Evolutionary conservation across 192 early-diverging fungal genomes (phyloP).

Genomic region (Backusella westeae): DNA sequence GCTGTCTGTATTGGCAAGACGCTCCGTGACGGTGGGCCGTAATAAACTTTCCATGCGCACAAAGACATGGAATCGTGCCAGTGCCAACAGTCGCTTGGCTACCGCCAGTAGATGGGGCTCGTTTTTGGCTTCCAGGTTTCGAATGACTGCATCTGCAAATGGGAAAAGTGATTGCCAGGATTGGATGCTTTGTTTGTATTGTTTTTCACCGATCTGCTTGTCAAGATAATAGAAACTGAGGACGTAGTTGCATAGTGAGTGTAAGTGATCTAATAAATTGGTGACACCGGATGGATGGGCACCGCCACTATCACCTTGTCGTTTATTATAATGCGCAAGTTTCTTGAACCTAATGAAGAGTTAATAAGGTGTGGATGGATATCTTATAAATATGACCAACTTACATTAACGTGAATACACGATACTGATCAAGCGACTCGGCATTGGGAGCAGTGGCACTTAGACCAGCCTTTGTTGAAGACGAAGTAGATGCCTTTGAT

Average conservation of each 20-base stretch:
- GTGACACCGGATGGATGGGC: neutral
- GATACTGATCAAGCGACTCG: constrained; percentile 13
- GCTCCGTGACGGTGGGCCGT: neutral
- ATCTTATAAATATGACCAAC: neutral
- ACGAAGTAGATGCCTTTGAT: neutral
- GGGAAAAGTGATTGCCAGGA: constrained; percentile 20
- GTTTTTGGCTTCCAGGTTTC: constrained; percentile 7
- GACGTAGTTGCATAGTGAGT: constrained; percentile 18
- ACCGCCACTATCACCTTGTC: constrained; percentile 7
- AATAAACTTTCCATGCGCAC: neutral
- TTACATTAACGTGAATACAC: constrained; percentile 23
- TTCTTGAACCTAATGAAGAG: constrained; percentile 17
- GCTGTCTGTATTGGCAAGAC: neutral
- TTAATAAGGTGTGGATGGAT: neutral
- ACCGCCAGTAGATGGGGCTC: constrained; percentile 12
- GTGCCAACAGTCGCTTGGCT: neutral
- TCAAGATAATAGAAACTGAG: constrained; percentile 20
- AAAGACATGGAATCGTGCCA: constrained; percentile 18
- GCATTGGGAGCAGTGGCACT: constrained; percentile 22
- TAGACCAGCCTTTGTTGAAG: neutral
- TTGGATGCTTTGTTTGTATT: neutral
- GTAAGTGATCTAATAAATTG: constrained; percentile 13
- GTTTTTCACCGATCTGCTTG: neutral
- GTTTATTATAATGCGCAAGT: constrained; percentile 15
- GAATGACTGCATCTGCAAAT: constrained; percentile 13